Evolutionary conservation across 1,284 basidiomycete genomes (phyloP).

Genomic region (Thecaphora thlaspeos): DNA sequence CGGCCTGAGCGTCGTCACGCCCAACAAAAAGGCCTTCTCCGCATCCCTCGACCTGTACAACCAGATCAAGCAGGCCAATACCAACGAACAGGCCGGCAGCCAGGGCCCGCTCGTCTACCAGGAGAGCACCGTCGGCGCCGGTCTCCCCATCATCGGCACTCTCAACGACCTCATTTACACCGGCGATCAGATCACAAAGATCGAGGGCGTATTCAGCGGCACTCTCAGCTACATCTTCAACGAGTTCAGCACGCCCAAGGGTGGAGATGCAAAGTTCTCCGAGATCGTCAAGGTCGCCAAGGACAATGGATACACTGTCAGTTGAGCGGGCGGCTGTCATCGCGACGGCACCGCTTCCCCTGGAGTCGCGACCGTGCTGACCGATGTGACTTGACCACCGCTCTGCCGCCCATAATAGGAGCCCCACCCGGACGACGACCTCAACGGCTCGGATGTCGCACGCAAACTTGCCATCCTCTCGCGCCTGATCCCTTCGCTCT

Average conservation of each 20-base stretch:
- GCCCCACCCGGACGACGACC: slow-evolving; percentile 93
- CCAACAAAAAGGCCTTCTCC: slow-evolving; percentile 96
- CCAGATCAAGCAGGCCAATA: slow-evolving; percentile 62
- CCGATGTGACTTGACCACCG: too few species aligned
- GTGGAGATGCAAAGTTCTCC: slow-evolving; percentile 68
- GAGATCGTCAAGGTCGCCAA: slow-evolving; percentile 85
- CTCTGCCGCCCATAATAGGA: slow-evolving; percentile 67
- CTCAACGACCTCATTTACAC: slow-evolving; percentile 87
- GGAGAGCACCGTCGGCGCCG: slow-evolving; percentile 93
- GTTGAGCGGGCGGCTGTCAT: background rate
- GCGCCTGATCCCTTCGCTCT: slow-evolving; percentile 60
- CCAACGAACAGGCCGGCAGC: slow-evolving; percentile 19
- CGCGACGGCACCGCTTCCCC: too few species aligned
- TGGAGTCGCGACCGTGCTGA: too few species aligned
- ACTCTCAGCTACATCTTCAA: slow-evolving; percentile 99
- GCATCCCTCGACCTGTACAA: slow-evolving; percentile 73
- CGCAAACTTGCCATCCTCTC: slow-evolving; percentile 94
- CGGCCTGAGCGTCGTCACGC: slow-evolving; percentile 86
- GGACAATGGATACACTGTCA: slow-evolving; percentile 81
- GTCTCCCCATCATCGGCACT: slow-evolving; percentile 86
- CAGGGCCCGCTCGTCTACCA: slow-evolving; percentile 71
- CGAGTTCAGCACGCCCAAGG: slow-evolving; percentile 66
- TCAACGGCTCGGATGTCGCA: slow-evolving; percentile 93
- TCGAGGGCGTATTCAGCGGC: slow-evolving; percentile 79
- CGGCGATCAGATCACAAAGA: slow-evolving; percentile 73